Base-by-base conservation (phyloP, 768 basidiomycete species). In the Leccinum imitatum region DNA sequence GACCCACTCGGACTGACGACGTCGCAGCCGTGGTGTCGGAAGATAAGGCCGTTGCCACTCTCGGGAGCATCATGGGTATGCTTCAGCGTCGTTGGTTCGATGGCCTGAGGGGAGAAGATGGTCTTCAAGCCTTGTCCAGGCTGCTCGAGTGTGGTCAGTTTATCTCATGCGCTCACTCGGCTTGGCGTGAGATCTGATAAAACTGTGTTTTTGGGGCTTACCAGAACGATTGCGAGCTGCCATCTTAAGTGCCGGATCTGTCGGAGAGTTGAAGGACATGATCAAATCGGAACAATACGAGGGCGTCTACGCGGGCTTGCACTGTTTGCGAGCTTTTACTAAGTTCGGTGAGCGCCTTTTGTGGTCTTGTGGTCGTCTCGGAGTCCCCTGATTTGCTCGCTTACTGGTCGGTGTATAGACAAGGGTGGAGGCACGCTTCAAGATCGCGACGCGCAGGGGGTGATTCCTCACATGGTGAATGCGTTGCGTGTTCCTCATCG, bases 271-370 rank as follows among this genome's bases (percentile, higher is more conserved):
- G 15, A 44, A 53, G 9, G 39, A 44, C 11, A 71, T 72, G 67
- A 31, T 72, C 4, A 44, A 52, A 15, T 35, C 53, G 9, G 58
- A 39, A 47, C 23, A 47, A 1, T 51, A 61, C 31, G 62, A 61
- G 39, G 53, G 47, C 1, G 55, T 50, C 2, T 64, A 65, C 15
- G 67, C 69, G 4, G 64, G 64, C 5, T 54, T 72, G 50, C 65
- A 71, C 44, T 72, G 71, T 41, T 50, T 72, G 2, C 71, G 63
- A 5, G 33, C 60, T 0, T 30, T 72, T 19, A 59, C 63, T 51
- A 37, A 58, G 58, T 62, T 65, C 9, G 67, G 70, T 71, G 6
- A 14, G 65, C 3, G 3, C n/a, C 13, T 11, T 14, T 10, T 39
- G 17, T 37, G 25, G 15, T 37, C 33, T 41, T 15, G 19, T n/a